Evolutionary conservation across 2,329 filamentous ascomycete genomes (phyloP), one percentile per base, ranked within the genome.

Genomic region (Xylaria sp.): DNA sequence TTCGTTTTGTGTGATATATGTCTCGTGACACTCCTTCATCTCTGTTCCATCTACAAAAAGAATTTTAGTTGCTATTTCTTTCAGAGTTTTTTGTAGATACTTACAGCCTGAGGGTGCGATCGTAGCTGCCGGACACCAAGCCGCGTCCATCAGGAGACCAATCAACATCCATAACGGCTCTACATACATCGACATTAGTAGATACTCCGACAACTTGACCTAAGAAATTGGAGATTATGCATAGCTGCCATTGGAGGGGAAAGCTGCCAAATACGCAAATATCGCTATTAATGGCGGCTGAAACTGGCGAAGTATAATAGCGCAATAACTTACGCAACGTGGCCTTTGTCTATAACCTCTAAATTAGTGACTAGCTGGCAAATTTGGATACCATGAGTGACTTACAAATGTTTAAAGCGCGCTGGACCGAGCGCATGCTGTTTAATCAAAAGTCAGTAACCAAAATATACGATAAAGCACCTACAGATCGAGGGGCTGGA

Each of bases 1-100:
- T 98, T 71, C 96, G 90, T 82, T 98, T 97, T 21, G 96, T 98
- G 84, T 98, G 94, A 82, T 98, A 99, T 58, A 98, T 90, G 78
- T 99, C 96, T 74, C 94, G 88, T 16, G 92, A 94, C 81, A 96
- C 93, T 27, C 95, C 95, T 70, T 91, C 85, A 72, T 91, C 88
- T 65, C 92, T 88, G 78, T 89, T 89, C 92, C 94, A 98, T 65
- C 70, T 72, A 44, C n/a, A 21, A 23, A 25, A 47, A 10, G 16
- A 57, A 5, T 8, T 2, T 70, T 32, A 68, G 62, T 50, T 23
- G 44, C 32, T 23, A 21, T 25, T 3, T 42, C 54, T 23, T 10
- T 37, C 35, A 21, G 1, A 12, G 35, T 29, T n/a, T n/a, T n/a
- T 1, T 5, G 44, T 16, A 2, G 35, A 47, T 27, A 48, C 70